Evolutionary conservation across 2,329 filamentous ascomycete genomes (phyloP), one percentile per base, ranked within the genome.

Genomic region (Botrytis elliptica): DNA sequence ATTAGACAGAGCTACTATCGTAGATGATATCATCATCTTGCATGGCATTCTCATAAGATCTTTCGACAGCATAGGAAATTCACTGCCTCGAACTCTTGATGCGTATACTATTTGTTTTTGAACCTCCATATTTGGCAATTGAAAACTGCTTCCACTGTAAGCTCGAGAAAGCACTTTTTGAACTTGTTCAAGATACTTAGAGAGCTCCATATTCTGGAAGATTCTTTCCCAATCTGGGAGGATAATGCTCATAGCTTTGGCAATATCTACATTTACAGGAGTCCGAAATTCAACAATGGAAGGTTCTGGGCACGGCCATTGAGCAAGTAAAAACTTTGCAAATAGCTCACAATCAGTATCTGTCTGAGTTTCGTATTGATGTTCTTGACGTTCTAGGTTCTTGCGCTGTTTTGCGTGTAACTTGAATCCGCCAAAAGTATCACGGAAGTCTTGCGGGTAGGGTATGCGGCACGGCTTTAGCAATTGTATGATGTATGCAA

Each of bases 191-290:
- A 89, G 74, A 75, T 88, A 85, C 0, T 78, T 60, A 0, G 81
- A 83, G 0, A 89, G 81, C 42, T 86, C 82, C 16, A 82, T 74
- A 63, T 90, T 90, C 8, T 84, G 81, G n/a, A 82, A 84, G 0
- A 88, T 76, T 0, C 85, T 83, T 7, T 79, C 75, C 87, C 87
- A 90, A 69, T 88, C 84, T 0, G 82, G 82, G 0, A 77, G 75
- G 22, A 89, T 78, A 0, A 78, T 76, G 0, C 81, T 76, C 1
- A 88, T 55, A 4, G 86, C 86, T 18, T 79, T 74, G 0, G 75
- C 55, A 10, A 82, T 36, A 74, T 87, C 78, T 0, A 89, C 42
- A 4, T 83, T 65, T 5, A 82, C 77, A 1, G 73, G 70, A 4
- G 74, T 75, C 40, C 22, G 67, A 12, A 85, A 78, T 0, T 77